phyloP scores from a whole-genome alignment of 1,284 basidiomycete species.

The Microstroma glucosiphilum region DNA sequence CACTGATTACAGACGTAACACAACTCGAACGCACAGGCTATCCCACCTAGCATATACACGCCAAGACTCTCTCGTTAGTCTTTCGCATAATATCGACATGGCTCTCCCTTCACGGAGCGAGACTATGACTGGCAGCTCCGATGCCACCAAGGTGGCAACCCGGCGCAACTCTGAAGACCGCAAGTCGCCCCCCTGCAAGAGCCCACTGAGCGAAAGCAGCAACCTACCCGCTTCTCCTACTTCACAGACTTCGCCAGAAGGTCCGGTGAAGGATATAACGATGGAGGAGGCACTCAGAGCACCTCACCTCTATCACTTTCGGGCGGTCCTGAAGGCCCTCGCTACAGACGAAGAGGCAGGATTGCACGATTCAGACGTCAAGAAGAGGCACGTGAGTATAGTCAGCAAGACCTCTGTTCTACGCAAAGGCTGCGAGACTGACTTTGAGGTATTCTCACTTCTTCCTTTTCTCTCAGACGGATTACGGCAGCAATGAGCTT shows the following conservation, averaged over 20 bases:
- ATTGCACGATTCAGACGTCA: constrained; percentile 13
- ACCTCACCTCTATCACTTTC: constrained; percentile 15
- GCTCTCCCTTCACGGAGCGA: neutral
- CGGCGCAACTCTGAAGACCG: neutral
- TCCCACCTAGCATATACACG: too few species aligned
- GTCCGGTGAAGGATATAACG: constrained; percentile 1
- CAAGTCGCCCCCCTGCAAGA: neutral
- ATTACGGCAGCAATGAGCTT: constrained; percentile 45
- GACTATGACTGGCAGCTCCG: neutral
- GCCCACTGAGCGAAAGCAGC: too few species aligned
- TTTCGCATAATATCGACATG: neutral
- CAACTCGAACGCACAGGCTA: neutral
- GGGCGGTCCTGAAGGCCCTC: constrained; percentile 15
- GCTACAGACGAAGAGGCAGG: constrained; percentile 15
- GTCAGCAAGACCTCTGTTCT: neutral
- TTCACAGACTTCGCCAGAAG: neutral
- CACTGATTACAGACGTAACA: too few species aligned
- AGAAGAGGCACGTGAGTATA: constrained; percentile 7
- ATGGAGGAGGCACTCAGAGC: constrained; percentile 16
- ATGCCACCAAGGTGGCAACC: neutral
- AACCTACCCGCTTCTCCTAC: too few species aligned
- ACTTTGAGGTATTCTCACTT: neutral
- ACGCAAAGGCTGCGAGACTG: neutral
- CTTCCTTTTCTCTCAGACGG: neutral
- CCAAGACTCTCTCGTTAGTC: too few species aligned